These are phyloP conservation scores for Phascolomyces articulosus DNA, from an alignment of 371 early-diverging fungal genomes.

Conservation along the genomic window DNA sequence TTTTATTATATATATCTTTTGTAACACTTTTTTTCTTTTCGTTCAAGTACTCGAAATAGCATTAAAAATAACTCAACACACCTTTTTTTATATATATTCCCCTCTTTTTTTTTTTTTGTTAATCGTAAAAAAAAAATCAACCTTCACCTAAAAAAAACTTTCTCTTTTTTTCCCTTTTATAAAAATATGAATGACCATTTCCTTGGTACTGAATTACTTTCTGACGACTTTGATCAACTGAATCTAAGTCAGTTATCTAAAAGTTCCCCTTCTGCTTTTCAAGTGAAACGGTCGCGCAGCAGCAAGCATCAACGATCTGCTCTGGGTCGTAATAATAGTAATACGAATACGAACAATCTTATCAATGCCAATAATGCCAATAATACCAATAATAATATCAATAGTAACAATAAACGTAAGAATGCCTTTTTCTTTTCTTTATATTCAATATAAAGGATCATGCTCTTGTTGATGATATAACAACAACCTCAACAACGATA, in stretches of 20 bases:
- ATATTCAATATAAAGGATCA: too few relatives aligned
- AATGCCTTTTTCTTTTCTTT: neutral
- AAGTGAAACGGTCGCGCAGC: conserved; percentile 7
- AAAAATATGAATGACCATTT: conserved; percentile 4
- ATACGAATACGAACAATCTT: neutral
- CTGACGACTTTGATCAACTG: neutral
- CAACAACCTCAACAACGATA: too few relatives aligned
- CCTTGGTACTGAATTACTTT: conserved; percentile 5
- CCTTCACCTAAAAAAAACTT: neutral
- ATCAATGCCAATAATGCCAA: neutral
- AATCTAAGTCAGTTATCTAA: conserved; percentile 4
- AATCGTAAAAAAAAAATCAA: neutral
- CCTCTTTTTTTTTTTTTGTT: neutral
- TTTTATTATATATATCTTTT: too few relatives aligned
- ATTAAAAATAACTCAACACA: neutral
- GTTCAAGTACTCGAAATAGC: neutral
- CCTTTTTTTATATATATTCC: neutral
- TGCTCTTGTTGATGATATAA: too few relatives aligned
- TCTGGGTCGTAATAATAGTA: neutral
- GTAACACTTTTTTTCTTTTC: too few relatives aligned
- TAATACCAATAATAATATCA: neutral
- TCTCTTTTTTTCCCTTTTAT: too few relatives aligned
- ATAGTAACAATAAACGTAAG: conserved; percentile 6
- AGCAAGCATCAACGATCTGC: neutral
- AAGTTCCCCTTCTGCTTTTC: conserved; percentile 10